These are phyloP conservation scores for Colletotrichum musae DNA, from an alignment of 2,329 filamentous ascomycete genomes.

Conservation along the genomic window DNA sequence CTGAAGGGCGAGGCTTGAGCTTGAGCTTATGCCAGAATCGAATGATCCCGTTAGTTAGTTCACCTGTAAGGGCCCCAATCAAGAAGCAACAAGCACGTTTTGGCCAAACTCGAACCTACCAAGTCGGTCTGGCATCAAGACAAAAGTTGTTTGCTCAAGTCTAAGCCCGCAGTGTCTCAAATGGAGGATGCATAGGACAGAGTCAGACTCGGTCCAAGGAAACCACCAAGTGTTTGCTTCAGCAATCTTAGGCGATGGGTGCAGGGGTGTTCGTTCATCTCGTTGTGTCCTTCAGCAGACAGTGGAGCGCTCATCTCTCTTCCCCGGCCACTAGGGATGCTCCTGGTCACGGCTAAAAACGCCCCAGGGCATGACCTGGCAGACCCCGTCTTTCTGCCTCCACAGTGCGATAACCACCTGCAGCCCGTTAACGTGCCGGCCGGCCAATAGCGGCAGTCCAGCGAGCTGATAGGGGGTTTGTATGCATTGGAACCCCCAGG, in stretches of 20 bases:
- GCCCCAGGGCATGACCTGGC: conserved; percentile 10
- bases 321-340: not conserved
- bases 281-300: not conserved
- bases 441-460: conserved; percentile 29
- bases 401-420: conserved; percentile 36
- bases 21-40: too few species aligned
- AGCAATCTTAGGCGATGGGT: not conserved
- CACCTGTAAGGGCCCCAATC: too few species aligned
- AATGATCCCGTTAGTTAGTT: not conserved
- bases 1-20: conserved; percentile 8
- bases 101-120: too few species aligned
- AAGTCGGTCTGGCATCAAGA: too few species aligned
- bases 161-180: too few species aligned
- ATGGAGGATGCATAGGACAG: too few species aligned
- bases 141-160: too few species aligned
- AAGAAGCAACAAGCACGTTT: too few species aligned
- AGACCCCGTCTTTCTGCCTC: conserved; percentile 15
- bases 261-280: not conserved
- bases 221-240: conserved; percentile 3
- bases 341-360: conserved; percentile 4
- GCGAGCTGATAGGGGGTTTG: conserved; percentile 37
- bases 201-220: too few species aligned
- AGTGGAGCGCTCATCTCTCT: conserved; percentile 14
- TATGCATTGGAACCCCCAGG: conserved; percentile 8
- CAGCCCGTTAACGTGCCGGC: conserved; percentile 6